Percentiles rank a stretch among this genome's conserved stretches.
phyloP scores from a whole-genome alignment of 768 basidiomycete species.

The Hemileccinum impolitum region DNA sequence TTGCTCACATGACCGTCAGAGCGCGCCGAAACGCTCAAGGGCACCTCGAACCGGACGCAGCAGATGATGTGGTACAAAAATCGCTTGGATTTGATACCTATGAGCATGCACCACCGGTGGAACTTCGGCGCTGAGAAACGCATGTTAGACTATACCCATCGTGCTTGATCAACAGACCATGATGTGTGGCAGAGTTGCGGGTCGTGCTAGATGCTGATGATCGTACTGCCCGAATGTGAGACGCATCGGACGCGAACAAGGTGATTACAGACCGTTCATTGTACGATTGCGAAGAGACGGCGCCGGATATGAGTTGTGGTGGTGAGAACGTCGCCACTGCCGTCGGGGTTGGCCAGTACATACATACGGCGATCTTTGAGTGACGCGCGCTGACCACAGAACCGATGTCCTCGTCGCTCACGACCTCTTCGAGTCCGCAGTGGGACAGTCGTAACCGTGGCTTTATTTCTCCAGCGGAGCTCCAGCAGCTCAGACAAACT shows the following conservation, averaged over 20 bases:
- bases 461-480: conserved; percentile 32
- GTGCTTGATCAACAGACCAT: no score
- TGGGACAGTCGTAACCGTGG: conserved; percentile 35
- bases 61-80: conserved; percentile 71
- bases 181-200: no score
- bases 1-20: conserved; percentile 37
- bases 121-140: conserved; percentile 14
- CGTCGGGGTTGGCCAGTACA: no score
- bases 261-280: no score
- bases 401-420: conserved; percentile 16
- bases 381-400: not conserved
- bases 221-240: no score
- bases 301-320: not conserved
- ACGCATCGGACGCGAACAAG: no score
- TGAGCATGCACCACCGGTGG: conserved; percentile 41
- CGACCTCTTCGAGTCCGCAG: conserved; percentile 31
- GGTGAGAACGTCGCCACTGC: conserved; percentile 2
- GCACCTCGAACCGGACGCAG: conserved; percentile 88
- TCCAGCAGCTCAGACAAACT: conserved; percentile 33
- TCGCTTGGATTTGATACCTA: conserved; percentile 75
- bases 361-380: conserved; percentile 6
- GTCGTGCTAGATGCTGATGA: no score
- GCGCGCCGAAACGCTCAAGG: conserved; percentile 83
- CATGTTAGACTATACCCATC: not conserved
- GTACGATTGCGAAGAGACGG: no score